These are phyloP conservation scores for Aspergillus sp. DNA, from an alignment of 2,329 filamentous ascomycete genomes.

Conservation along the genomic window DNA sequence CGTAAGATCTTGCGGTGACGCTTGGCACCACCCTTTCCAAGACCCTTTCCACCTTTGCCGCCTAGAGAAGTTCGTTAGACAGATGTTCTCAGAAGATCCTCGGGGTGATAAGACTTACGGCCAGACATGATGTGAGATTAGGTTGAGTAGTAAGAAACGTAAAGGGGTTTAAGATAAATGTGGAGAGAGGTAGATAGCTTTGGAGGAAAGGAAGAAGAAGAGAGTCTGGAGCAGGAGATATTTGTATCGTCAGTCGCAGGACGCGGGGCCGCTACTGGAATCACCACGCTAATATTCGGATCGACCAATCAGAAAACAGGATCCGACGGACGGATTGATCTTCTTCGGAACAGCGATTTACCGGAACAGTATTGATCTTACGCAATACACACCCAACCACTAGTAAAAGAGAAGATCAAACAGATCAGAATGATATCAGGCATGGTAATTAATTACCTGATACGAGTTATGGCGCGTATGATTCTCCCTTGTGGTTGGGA, in stretches of 20 bases:
- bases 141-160: constrained; percentile 14
- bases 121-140: constrained; percentile 50
- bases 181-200: constrained; percentile 16
- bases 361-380: constrained; percentile 26
- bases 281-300: constrained; percentile 29
- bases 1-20: constrained; percentile 98
- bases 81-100: not conserved
- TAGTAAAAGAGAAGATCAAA: not conserved
- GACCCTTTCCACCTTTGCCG: constrained; percentile 94
- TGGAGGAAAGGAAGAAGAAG: constrained; percentile 18
- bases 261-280: constrained; percentile 25
- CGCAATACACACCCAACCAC: constrained; percentile 11
- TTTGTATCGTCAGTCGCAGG: constrained; percentile 31
- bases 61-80: constrained; percentile 53
- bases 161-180: constrained; percentile 15
- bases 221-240: constrained; percentile 28
- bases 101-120: constrained; percentile 41
- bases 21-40: constrained; percentile 97
- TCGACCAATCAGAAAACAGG: constrained; percentile 31
- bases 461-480: no score
- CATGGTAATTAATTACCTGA: not conserved
- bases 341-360: constrained; percentile 18
- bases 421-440: constrained; percentile 16
- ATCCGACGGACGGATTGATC: constrained; percentile 13
- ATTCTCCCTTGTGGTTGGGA: constrained; percentile 24